Evolutionary conservation across 225 moss, liverwort and hornwort genomes (phyloP).

Genomic region (Bryum argenteum): DNA sequence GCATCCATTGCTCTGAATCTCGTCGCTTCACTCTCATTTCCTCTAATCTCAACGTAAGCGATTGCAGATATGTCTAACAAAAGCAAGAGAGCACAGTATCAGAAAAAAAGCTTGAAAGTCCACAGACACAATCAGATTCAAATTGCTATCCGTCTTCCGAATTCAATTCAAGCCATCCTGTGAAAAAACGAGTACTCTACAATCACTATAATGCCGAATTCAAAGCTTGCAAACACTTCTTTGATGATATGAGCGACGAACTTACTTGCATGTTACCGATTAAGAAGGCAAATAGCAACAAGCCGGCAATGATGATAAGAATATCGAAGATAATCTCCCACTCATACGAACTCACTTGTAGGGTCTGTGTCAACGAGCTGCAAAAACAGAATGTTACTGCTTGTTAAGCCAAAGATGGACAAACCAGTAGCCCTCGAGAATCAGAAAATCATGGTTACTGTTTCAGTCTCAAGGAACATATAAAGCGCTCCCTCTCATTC

Average conservation of each 20-base stretch:
- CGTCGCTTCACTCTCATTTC: constrained; percentile 77
- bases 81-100: not conserved
- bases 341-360: constrained; percentile 64
- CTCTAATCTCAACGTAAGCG: constrained; percentile 57
- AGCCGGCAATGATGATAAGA: constrained; percentile 69
- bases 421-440: no score
- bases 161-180: no score
- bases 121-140: no score
- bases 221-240: not conserved
- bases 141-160: no score
- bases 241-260: no score
- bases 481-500: no score
- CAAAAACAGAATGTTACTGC: constrained; percentile 25
- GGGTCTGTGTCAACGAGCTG: constrained; percentile 78
- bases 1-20: constrained; percentile 74
- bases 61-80: constrained; percentile 65
- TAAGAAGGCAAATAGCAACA: constrained; percentile 83
- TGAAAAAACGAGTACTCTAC: no score
- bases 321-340: constrained; percentile 91
- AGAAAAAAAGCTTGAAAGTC: no score
- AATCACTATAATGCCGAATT: not conserved
- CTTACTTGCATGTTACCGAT: constrained; percentile 98
- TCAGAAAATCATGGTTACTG: no score
- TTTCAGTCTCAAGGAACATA: no score
- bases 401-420: not conserved